phyloP scores from a whole-genome alignment of 306 rosid genomes.

The Cyamopsis tetragonoloba region DNA sequence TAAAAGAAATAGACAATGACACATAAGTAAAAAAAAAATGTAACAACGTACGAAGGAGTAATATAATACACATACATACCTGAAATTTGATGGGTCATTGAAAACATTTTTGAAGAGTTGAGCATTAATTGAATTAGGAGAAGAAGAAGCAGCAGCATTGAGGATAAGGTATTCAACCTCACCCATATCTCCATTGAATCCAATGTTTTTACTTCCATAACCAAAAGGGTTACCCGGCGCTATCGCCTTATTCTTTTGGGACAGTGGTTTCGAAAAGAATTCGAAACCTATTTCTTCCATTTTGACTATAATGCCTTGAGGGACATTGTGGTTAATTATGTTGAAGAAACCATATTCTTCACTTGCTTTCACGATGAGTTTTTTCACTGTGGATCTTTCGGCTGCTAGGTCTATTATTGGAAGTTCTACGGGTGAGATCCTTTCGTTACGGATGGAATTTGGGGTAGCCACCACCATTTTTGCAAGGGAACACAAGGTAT shows the following conservation, averaged over 20 bases:
- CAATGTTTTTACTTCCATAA: constrained; percentile 74
- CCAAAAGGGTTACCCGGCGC: constrained; percentile 40
- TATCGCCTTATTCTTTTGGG: constrained; percentile 45
- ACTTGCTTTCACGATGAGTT: constrained; percentile 50
- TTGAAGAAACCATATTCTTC: constrained; percentile 73
- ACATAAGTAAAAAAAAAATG: neutral
- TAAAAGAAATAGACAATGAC: constrained; percentile 30
- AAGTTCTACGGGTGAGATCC: constrained; percentile 37
- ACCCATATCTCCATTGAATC: constrained; percentile 69
- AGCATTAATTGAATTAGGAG: constrained; percentile 32
- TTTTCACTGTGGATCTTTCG: constrained; percentile 35
- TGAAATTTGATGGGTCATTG: constrained; percentile 46
- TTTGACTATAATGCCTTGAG: constrained; percentile 31
- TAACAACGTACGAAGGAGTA: neutral
- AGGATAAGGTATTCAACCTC: constrained; percentile 72
- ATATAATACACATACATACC: too few relatives aligned
- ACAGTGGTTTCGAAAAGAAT: constrained; percentile 50
- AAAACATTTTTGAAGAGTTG: constrained; percentile 35
- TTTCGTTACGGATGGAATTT: constrained; percentile 28
- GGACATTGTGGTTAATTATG: constrained; percentile 64
- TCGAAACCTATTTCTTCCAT: constrained; percentile 45
- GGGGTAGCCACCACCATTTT: constrained; percentile 57
- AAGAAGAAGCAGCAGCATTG: constrained; percentile 30
- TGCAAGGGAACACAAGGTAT: neutral
- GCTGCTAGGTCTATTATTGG: constrained; percentile 51